Base-by-base conservation (phyloP, 768 basidiomycete species). In the Suillus alpinus region DNA sequence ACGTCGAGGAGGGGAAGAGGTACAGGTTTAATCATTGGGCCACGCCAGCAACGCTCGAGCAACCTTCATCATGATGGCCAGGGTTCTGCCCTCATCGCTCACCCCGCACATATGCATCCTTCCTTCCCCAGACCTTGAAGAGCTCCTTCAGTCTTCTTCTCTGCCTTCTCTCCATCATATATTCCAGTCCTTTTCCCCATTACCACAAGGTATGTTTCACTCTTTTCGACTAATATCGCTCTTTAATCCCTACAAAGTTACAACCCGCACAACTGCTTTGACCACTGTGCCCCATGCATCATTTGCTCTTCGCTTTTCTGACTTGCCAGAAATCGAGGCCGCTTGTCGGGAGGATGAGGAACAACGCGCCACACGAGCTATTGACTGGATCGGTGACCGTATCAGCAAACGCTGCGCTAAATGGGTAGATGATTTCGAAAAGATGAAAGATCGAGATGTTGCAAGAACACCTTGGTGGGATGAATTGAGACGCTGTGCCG, bases 321-420 rank as follows among this genome's bases (percentile, higher is more conserved):
- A 89, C 71, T 76, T 94, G 46, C 62, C 67, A 2, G 88, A 91
- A 65, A 83, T 91, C 14, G 92, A 94, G 69, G 73, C 78, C 18
- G 88, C 88, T 14, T 91, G 88, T 65, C 81, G 81, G 18, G 92
- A 94, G 72, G 87, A 89, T 65, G 92, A 93, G 64, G 88, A 91
- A 63, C 76, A 85, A 65, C 88, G 92, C 36, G 89, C 92, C 0
- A 83, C 83, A 26, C 83, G 92, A 51, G 87, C 84, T n/a, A 81
- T 94, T 65, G 92, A 94, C 75, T 94, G 92, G 92, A 88, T 94
- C 64, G 82, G 88, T 40, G 83, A 84, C 12, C 85, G 92, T 52
- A 86, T 94, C 58, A 74, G 78, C 44, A 80, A 78, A 62, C 80
- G 85, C 59, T 86, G 86, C 61, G 73, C 80, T 8, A 83, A 80